Conservation (phyloP, 768 basidiomycete genomes). For the Auriculariales sp. region DNA sequence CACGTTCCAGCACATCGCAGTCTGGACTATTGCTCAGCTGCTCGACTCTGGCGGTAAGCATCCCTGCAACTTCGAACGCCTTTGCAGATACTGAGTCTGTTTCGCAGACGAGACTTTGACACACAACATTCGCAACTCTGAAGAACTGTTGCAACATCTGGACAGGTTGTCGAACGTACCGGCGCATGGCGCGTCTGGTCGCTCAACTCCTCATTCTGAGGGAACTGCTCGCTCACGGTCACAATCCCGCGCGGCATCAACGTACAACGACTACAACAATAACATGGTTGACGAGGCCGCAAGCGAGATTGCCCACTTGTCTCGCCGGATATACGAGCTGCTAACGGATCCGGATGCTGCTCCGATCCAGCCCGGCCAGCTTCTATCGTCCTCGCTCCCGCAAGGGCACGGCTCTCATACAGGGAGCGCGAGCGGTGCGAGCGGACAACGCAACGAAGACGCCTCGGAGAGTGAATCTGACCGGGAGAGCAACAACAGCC, state of each 20-base stretch:
- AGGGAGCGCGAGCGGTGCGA: conserved; percentile 49
- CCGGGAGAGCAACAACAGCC: conserved; percentile 2
- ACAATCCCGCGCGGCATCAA: conserved; percentile 31
- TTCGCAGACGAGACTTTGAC: conserved; percentile 69
- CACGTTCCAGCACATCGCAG: conserved; percentile 98
- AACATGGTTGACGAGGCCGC: conserved; percentile 78
- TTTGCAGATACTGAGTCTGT: neutral
- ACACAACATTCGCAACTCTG: conserved; percentile 78
- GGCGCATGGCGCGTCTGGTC: conserved; percentile 39
- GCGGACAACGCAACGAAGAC: conserved; percentile 29
- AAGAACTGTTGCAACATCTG: conserved; percentile 71
- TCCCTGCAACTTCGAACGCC: neutral
- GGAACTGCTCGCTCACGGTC: conserved; percentile 48
- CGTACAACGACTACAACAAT: too few species aligned
- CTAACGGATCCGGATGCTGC: conserved; percentile 42
- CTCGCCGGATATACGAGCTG: conserved; percentile 77
- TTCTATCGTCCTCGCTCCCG: too few species aligned
- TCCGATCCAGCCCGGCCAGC: conserved; percentile 33
- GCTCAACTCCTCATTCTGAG: conserved; percentile 54
- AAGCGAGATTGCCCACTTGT: conserved; percentile 79
- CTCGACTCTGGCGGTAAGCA: conserved; percentile 80
- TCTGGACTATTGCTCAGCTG: conserved; percentile 97
- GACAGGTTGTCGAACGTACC: conserved; percentile 56
- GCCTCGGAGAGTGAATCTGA: conserved; percentile 23
- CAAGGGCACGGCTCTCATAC: conserved; percentile 42